A percentile compares a stretch with the other conserved stretches of the same genome.
Conservation (phyloP, 225 moss, liverwort and hornwort genomes). For the Sphagnum contortum region DNA sequence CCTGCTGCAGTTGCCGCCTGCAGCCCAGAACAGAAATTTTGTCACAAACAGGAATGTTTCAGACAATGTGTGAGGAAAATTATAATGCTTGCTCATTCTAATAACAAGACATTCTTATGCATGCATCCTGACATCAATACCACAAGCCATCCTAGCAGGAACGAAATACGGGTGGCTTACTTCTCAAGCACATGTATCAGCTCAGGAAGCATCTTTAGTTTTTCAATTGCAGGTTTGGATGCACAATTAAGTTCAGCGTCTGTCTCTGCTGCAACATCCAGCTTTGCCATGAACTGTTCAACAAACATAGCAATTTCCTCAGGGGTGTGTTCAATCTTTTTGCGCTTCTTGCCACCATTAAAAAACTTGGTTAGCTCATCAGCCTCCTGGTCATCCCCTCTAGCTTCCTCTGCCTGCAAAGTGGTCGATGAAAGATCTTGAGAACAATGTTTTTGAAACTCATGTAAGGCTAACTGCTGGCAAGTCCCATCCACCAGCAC, state of each 20-base stretch:
- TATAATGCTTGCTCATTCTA: no score
- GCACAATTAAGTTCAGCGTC: slow-evolving; percentile 78
- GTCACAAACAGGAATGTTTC: no score
- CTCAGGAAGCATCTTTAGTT: slow-evolving; percentile 83
- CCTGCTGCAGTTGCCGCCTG: slow-evolving; percentile 94
- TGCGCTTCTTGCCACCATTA: slow-evolving; percentile 54
- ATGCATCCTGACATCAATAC: no score
- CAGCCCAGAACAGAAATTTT: neutral
- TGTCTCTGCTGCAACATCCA: slow-evolving; percentile 94
- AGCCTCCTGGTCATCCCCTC: slow-evolving; percentile 27
- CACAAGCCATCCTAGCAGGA: no score
- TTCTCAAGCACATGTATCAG: slow-evolving; percentile 80
- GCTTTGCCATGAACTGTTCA: slow-evolving; percentile 96
- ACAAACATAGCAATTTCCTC: slow-evolving; percentile 98
- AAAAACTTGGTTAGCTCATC: slow-evolving; percentile 59
- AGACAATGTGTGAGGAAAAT: no score
- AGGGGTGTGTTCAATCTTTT: slow-evolving; percentile 54
- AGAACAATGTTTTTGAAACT: no score
- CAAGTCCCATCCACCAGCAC: no score
- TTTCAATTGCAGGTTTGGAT: slow-evolving; percentile 84
- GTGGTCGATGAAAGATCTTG: no score
- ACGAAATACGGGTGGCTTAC: slow-evolving; percentile 5
- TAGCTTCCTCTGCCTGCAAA: slow-evolving; percentile 68
- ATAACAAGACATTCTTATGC: no score
- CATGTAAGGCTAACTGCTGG: no score